Base-by-base conservation (phyloP, 441 rosid genomes). In the Mallotus repandus region DNA sequence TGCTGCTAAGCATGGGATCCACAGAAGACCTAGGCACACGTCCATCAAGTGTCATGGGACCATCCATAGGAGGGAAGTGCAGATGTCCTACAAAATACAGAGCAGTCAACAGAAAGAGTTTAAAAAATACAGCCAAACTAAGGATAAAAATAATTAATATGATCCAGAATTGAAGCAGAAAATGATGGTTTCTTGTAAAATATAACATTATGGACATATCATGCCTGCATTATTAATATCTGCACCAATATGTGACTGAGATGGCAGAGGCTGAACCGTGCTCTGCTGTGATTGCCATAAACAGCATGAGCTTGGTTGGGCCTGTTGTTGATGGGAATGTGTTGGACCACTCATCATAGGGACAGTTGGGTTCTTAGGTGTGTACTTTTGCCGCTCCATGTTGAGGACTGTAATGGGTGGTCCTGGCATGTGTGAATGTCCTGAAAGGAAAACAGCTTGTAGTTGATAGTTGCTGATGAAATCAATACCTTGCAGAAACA, bases 241-340 rank as follows among this genome's bases (percentile, higher is more conserved):
- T 64, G 65, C 50, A 66, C 22, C 68, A 52, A 69, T 41, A 63
- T 66, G 76, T 10, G 77, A 73, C 48, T 69, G 80, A 52, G 78
- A 75, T 57, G 77, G 73, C 41, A 73, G 82, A 35, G 70, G 77
- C 50, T 76, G 80, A 32, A 77, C 54, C 62, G 73, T 60, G 68
- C 68, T 65, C 43, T 77, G 85, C 60, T 66, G 79, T 46, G 74
- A 73, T 25, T 77, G 78, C 74, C 58, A 68, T 21, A 62, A 57
- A 63, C 60, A 71, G 53, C 32, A 49, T 25, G 76, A 65, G 69
- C 72, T 75, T 32, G 61, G n/a, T 43, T 61, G 80, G 60, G 64
- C 64, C 60, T 45, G 69, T 53, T 72, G 64, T 50, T 43, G 72
- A 56, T 62, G 72, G 65, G 73, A 68, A 71, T 22, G 29, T 55